Evolutionary conservation across 1,284 basidiomycete genomes (phyloP), one percentile per base, ranked within the genome.

Genomic region (Rhizoctonia solani): DNA sequence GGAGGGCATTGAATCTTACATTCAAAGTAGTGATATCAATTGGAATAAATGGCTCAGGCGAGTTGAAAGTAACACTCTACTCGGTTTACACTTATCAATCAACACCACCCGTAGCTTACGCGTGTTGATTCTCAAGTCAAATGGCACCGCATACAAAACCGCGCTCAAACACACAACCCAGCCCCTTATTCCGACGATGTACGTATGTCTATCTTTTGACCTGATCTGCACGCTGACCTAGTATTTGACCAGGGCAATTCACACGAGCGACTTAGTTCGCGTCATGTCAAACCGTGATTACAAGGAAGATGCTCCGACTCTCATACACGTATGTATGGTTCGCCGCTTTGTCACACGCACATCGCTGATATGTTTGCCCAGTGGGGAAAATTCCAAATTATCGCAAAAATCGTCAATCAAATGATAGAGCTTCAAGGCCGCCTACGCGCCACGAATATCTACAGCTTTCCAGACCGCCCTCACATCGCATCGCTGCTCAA

Each of bases 311-410:
- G 85, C 89, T 72, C 78, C 83, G 3, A 77, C 74, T 34, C 87
- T 86, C 75, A 88, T 92, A 52, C 89, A 92, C 72, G 65, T 66
- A 19, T 29, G 65, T 66, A n/a, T n/a, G 3, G 8, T 21, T 16
- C 2, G 23, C 29, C 27, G 1, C 23, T 34, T 21, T 21, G 52
- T 34, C 25, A 29, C 29, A 21, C 19, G 16, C 5, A 27, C 47
- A 19, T 54, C 19, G 5, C 50, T 54, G 3, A 49, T 19, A n/a
- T 21, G 23, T 25, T 11, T 19, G 23, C n/a, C 25, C 16, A 66
- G 65, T 92, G 89, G 89, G 90, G 87, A 14, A 92, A 92, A 76
- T 92, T 87, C 76, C 90, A 88, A 74, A 87, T 92, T 86, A 88
- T 92, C 79, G 89, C 88, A 34, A 81, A 83, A 41, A 54, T 92